Evolutionary conservation across 2,329 filamentous ascomycete species (phyloP), one percentile per base, ranked within the genome.

Genomic region (Colletotrichum endophyticum): DNA sequence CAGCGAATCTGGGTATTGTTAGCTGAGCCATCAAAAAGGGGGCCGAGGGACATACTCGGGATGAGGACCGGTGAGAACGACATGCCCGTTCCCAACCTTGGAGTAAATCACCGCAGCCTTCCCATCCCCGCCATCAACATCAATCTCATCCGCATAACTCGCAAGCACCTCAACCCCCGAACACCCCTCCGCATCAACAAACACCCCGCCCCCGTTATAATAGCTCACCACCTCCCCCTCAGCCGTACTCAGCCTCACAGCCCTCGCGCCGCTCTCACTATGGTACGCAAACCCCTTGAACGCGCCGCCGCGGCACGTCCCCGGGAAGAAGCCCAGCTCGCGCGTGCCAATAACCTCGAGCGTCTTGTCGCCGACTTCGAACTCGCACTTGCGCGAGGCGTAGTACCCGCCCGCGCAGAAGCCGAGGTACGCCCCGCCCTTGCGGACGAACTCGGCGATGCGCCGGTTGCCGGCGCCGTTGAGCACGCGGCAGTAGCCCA

Each of bases 361-460:
- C 3, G 91, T 89, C 79, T 90, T 91, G 82, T 77, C 66, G 4
- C 96, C 95, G 15, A 97, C 93, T 85, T 99, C 96, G 78, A 99
- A 99, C 84, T 99, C 97, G 82, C 96, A 98, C 78, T 89, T 90
- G 53, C 89, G 88, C 79, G 90, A 93, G 27, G 94, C 97, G 81
- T 98, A 99, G 86, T 99, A 99, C 13, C 94, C 97, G 7, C 97
- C 97, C 3, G 97, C 97, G 83, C 97, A 99, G 80, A 99, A 93
- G 1, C 97, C 97, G 3, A 99, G 90, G 82, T 97, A 99, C 1
- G 91, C 89, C 19, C 97, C 97, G 32, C 97, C 97, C 34, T 92
- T 90, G 75, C 95, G 94, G 66, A 99, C 95, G 81, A 94, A 99
- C 79, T 96, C 94, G 72, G 90, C 88, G 84, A 99, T 98, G 79